These are phyloP conservation scores for Penicillium canescens DNA, from an alignment of 495 filamentous ascomycete species.

Conservation along the genomic window DNA sequence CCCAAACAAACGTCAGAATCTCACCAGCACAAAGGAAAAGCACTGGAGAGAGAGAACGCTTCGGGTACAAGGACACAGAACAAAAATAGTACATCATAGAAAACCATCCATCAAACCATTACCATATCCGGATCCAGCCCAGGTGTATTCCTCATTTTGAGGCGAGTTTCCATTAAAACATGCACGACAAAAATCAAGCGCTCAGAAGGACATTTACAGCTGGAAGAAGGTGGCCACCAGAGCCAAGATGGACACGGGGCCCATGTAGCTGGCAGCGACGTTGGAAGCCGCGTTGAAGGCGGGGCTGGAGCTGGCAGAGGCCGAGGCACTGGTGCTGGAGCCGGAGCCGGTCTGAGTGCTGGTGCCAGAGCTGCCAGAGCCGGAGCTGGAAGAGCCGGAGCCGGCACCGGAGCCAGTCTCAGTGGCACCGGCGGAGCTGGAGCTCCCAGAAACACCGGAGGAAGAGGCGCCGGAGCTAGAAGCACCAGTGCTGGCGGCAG, in stretches of 20 bases:
- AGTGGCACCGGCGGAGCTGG: conserved; percentile 10
- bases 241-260: conserved; percentile 30
- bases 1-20: too few relatives aligned
- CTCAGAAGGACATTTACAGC: conserved; percentile 26
- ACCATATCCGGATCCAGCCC: conserved; percentile 27
- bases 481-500: conserved; percentile 10
- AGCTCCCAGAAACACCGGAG: conserved; percentile 10
- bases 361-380: conserved; percentile 18
- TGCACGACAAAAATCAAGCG: conserved; percentile 15
- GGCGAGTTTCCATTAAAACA: conserved; percentile 20
- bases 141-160: conserved; percentile 18
- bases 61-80: neutral
- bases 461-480: conserved; percentile 19
- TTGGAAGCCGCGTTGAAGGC: conserved; percentile 28
- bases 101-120: conserved; percentile 17
- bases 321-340: conserved; percentile 9
- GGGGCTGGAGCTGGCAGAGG: conserved; percentile 14
- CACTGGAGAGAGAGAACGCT: too few relatives aligned
- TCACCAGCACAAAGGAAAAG: too few relatives aligned
- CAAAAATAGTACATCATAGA: conserved; percentile 18
- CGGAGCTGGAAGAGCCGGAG: conserved; percentile 19
- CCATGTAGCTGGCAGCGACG: conserved; percentile 23
- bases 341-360: conserved; percentile 1
- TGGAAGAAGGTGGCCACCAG: conserved; percentile 38
- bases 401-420: conserved; percentile 14